phyloP scores from a whole-genome alignment of 1,284 basidiomycete genomes.

The Microbotryomycetes sp. region DNA sequence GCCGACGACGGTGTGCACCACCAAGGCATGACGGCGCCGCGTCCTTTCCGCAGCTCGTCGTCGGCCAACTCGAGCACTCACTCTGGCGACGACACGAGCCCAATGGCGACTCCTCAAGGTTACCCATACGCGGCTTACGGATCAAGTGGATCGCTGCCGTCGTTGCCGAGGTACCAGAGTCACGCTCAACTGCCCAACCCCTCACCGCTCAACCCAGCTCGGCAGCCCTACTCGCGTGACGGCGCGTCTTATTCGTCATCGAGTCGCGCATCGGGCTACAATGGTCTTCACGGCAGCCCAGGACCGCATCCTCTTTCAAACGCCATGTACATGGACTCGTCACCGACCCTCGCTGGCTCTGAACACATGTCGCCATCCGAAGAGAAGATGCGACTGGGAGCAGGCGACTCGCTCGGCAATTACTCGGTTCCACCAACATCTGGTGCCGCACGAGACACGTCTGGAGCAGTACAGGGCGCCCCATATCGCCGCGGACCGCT shows the following conservation, averaged over 20 bases:
- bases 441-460: constrained; percentile 3
- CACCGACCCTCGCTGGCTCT: constrained; percentile 36
- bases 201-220: constrained; percentile 31
- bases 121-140: constrained; percentile 8
- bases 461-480: constrained; percentile 1
- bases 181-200: constrained; percentile 26
- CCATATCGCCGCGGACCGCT: constrained; percentile 29
- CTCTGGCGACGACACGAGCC: constrained; percentile 18
- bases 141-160: constrained; percentile 20
- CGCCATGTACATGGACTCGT: constrained; percentile 36
- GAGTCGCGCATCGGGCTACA: constrained; percentile 17
- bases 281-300: constrained; percentile 2
- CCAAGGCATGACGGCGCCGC: background rate
- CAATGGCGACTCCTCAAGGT: background rate
- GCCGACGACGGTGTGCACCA: background rate
- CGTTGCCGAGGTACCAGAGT: constrained; percentile 32
- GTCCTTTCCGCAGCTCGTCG: constrained; percentile 23
- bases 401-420: constrained; percentile 2
- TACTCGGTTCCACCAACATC: constrained; percentile 21
- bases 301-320: constrained; percentile 36
- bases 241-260: constrained; percentile 21
- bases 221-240: constrained; percentile 12
- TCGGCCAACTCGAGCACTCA: constrained; percentile 22
- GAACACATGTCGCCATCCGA: constrained; percentile 22
- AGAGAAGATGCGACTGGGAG: constrained; percentile 25